Conservation (phyloP, 140 eudicot genomes). For the Senecio squalidus region DNA sequence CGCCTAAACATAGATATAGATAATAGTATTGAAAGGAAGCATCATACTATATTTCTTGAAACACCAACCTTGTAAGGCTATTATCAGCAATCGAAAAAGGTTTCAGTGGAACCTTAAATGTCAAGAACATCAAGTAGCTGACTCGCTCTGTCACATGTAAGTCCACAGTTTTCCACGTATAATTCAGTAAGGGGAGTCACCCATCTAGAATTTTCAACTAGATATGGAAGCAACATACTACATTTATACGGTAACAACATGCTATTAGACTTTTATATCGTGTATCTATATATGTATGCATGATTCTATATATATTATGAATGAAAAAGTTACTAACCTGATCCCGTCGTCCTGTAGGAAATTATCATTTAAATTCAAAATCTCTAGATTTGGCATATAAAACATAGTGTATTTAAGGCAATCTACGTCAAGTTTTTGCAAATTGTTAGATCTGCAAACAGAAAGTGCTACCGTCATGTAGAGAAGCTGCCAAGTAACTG, state of each 20-base stretch:
- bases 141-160: conserved; percentile 44
- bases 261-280: background rate
- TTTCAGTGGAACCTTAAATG: conserved; percentile 42
- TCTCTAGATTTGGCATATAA: conserved; percentile 70
- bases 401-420: conserved; percentile 56
- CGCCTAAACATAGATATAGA: background rate
- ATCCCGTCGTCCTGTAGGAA: conserved; percentile 62
- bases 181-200: conserved; percentile 40
- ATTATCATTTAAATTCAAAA: conserved; percentile 68
- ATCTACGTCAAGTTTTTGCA: conserved; percentile 53
- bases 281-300: background rate
- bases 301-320: conserved; percentile 1
- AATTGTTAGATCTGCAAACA: conserved; percentile 51
- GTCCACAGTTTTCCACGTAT: conserved; percentile 53
- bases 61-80: conserved; percentile 60
- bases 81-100: conserved; percentile 56
- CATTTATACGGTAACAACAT: conserved; percentile 4
- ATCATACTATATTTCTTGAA: background rate
- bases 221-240: conserved; percentile 59
- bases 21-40: background rate
- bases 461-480: background rate
- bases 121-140: conserved; percentile 49
- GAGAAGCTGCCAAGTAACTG: background rate
- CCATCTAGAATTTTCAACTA: conserved; percentile 40
- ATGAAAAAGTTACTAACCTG: conserved; percentile 36